Evolutionary conservation across 129 eudicot species (phyloP).

Genomic region (Artemisia tridentata): DNA sequence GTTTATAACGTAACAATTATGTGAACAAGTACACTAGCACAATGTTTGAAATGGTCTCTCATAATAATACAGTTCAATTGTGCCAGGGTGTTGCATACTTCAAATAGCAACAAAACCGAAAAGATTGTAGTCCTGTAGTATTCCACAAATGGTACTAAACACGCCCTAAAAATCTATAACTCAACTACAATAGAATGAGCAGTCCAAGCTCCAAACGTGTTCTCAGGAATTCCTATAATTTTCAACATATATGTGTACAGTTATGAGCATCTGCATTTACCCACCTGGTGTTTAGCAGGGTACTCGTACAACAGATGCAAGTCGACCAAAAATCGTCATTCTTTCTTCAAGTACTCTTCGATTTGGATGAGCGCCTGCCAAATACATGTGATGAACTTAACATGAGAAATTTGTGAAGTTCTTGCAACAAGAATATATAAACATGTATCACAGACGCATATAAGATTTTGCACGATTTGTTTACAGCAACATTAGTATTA

Average conservation of each 20-base stretch:
- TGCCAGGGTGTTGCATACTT: neutral
- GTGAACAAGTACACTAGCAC: neutral
- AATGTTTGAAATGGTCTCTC: neutral
- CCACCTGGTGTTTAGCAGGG: constrained; percentile 7
- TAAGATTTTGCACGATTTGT: no score
- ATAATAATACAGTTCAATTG: neutral
- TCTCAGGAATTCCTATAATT: constrained; percentile 9
- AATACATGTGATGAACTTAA: neutral
- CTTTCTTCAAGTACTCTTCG: constrained; percentile 31
- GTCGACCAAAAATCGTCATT: neutral
- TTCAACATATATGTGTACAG: constrained; percentile 11
- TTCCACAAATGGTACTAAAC: constrained; percentile 2
- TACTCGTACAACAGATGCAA: constrained; percentile 16
- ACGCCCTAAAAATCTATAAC: neutral
- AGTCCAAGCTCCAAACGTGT: neutral
- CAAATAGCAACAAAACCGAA: constrained; percentile 10
- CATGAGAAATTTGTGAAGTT: constrained; percentile 1
- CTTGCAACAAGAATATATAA: no score
- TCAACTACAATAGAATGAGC: neutral
- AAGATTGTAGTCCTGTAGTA: constrained; percentile 4
- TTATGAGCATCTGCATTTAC: neutral
- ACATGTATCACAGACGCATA: no score
- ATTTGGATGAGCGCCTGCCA: constrained; percentile 34
- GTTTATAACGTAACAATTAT: no score
- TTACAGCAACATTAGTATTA: no score